Base-by-base conservation (phyloP, 345 rosid species). In the Euphorbia tirucalli region DNA sequence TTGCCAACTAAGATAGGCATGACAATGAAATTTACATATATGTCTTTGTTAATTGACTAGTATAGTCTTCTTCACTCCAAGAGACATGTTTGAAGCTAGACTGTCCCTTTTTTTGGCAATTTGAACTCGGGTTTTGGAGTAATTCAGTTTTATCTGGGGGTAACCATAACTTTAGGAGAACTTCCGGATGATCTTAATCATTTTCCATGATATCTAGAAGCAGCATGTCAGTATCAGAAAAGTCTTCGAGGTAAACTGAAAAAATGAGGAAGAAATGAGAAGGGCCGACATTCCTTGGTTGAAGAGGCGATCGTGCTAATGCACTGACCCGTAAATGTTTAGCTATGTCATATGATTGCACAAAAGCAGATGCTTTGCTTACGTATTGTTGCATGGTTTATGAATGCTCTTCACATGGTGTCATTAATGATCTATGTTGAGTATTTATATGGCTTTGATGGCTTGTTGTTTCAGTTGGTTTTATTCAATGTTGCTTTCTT, bases 401-500 rank as follows among this genome's bases (percentile, higher is more conserved):
- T 41, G 11, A 41, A n/a, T n/a, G n/a, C n/a, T n/a, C n/a, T 3
- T 19, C 2, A 24, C 15, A 11, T 32, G 48, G 49, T 56, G 52
- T 55, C 50, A 11, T 59, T 71, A 63, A 37, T 65, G 4, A 16
- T 35, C 8, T 50, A 0, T 30, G 27, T 5, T 0, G 63, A 54
- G 52, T 4, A 75, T 60, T 60, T 46, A 39, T 63, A 46, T 60
- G 39, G 54, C 46, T 46, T 72, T 77, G 52, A 27, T 77, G 74
- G 66, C 24, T 65, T 77, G 61, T 72, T 65, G 15, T 78, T 63
- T 67, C 81, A 94, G 98, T 75, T 91, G 97, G 92, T 94, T 68
- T 78, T 94, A 63, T 91, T 93, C 81, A 91, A 94, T 73, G 90
- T 94, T 9, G 97, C 98, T 32, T 94, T 94, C 91, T 94, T 91